These are phyloP conservation scores for Psidium guajava DNA, from an alignment of 345 rosid species.

Conservation along the genomic window DNA sequence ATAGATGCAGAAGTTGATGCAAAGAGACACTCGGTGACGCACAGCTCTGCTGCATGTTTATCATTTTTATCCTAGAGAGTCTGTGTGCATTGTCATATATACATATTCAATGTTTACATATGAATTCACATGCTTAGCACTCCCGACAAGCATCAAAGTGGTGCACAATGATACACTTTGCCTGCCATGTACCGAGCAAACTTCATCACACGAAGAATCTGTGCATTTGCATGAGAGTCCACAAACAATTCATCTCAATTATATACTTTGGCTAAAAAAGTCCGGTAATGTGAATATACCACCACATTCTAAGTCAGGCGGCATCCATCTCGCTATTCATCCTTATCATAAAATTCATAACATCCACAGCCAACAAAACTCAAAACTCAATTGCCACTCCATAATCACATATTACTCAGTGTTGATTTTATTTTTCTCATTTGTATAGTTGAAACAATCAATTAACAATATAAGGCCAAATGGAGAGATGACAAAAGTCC, in stretches of 20 bases:
- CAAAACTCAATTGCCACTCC: background rate
- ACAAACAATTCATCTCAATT: background rate
- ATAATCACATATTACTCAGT: background rate
- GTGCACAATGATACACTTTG: background rate
- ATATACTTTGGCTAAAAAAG: no score
- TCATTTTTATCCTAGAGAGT: background rate
- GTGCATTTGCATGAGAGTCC: background rate
- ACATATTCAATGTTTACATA: no score
- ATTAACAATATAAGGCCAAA: background rate
- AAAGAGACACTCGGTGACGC: background rate
- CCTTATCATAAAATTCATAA: background rate
- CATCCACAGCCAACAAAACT: background rate
- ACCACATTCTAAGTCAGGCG: no score
- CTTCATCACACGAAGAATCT: background rate
- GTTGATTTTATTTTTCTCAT: background rate
- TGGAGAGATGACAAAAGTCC: no score
- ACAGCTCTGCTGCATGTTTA: no score
- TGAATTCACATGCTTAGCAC: background rate
- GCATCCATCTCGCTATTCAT: background rate
- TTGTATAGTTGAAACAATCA: background rate
- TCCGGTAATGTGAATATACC: accelerated
- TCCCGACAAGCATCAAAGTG: background rate
- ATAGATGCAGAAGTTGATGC: no score
- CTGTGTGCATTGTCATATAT: no score
- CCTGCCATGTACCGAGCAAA: background rate